phyloP scores from a whole-genome alignment of 805 yeast genomes.

The Candida khao-thaluensis region DNA sequence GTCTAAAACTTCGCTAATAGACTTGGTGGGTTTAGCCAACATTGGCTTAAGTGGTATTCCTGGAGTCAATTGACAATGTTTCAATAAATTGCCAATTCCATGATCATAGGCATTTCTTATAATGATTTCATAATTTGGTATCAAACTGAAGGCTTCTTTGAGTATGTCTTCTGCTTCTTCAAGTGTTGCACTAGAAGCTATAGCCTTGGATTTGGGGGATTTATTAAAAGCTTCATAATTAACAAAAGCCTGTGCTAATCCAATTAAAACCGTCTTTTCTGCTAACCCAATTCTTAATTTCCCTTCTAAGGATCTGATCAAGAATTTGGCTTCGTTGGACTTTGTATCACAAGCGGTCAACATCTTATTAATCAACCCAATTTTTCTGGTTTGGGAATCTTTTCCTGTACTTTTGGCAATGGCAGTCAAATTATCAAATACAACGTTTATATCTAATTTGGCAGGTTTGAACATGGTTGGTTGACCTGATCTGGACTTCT shows the following conservation, averaged over 20 bases:
- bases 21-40: conserved; percentile 97
- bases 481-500: conserved; percentile 77
- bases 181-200: conserved; percentile 36
- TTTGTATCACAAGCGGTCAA: conserved; percentile 79
- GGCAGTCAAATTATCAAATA: conserved; percentile 68
- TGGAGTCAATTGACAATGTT: conserved; percentile 74
- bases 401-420: conserved; percentile 80
- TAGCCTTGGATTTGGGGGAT: conserved; percentile 11
- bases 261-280: conserved; percentile 83
- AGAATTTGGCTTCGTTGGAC: conserved; percentile 74
- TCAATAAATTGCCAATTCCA: conserved; percentile 66
- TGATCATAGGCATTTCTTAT: conserved; percentile 61
- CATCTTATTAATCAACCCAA: conserved; percentile 76
- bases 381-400: conserved; percentile 77
- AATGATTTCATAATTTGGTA: conserved; percentile 85
- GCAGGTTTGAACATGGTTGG: conserved; percentile 92
- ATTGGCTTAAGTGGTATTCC: conserved; percentile 96
- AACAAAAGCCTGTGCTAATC: conserved; percentile 80
- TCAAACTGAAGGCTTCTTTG: conserved; percentile 82
- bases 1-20: conserved; percentile 88
- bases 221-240: conserved; percentile 47
- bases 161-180: conserved; percentile 73
- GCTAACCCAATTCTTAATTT: conserved; percentile 91
- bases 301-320: conserved; percentile 89
- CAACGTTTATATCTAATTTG: conserved; percentile 69